A percentile compares a stretch with the other conserved stretches of the same genome.
Conservation (phyloP, 352 stramenopile genomes). For the Pythium myriotylum region DNA sequence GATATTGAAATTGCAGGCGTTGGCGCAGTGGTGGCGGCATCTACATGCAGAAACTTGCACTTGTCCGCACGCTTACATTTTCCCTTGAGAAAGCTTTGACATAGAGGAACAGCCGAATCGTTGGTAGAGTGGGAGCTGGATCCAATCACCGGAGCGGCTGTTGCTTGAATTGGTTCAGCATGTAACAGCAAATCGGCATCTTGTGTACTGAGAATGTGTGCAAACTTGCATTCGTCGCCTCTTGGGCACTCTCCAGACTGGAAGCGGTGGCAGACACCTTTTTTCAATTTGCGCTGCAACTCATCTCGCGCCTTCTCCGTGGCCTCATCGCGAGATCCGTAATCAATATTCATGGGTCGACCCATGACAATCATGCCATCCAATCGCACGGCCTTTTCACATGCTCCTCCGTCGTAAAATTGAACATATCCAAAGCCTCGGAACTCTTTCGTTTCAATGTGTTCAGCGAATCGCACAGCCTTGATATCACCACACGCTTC, state of each 20-base stretch:
- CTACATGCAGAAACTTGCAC: conserved; percentile 34
- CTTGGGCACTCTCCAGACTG: conserved; percentile 38
- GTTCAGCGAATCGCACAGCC: conserved; percentile 81
- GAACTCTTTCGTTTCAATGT: conserved; percentile 87
- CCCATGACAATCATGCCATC: conserved; percentile 86
- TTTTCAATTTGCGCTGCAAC: conserved; percentile 61
- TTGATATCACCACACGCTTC: conserved; percentile 76
- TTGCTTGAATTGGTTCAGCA: neutral
- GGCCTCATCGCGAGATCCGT: conserved; percentile 67
- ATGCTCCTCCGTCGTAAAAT: conserved; percentile 90
- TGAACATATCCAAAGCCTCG: conserved; percentile 91
- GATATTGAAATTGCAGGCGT: neutral
- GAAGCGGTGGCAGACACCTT: conserved; percentile 48
- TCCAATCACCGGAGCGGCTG: neutral
- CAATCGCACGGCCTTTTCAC: conserved; percentile 80
- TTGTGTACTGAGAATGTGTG: conserved; percentile 32
- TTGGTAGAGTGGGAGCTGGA: no score
- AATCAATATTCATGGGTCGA: conserved; percentile 82
- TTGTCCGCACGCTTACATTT: conserved; percentile 42
- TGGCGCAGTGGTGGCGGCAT: neutral
- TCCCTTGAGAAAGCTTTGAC: conserved; percentile 38
- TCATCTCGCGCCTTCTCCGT: conserved; percentile 71
- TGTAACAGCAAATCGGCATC: conserved; percentile 18
- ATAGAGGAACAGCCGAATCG: conserved; percentile 25
- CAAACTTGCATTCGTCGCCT: conserved; percentile 49